A percentile compares a stretch with the other conserved stretches of the same genome.
Conservation (phyloP, 345 rosid species). For the Bruguiera sexangula region DNA sequence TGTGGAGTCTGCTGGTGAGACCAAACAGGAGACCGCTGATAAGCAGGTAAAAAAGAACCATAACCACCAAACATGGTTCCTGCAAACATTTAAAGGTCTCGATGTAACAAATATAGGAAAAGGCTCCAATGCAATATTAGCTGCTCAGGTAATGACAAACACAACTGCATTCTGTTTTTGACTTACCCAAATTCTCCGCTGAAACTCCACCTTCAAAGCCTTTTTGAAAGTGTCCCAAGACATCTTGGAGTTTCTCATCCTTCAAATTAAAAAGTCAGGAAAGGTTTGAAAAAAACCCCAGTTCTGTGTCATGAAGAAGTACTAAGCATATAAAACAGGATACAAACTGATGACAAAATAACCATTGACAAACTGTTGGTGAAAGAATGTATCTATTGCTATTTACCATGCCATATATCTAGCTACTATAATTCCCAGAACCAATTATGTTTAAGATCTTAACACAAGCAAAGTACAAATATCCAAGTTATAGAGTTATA, state of each 20-base stretch:
- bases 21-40: conserved; percentile 73
- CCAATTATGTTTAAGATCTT: not conserved
- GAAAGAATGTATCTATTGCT: not conserved
- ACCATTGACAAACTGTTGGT: not conserved
- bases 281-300: not conserved
- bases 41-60: conserved; percentile 87
- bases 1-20: conserved; percentile 58
- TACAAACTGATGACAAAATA: not conserved
- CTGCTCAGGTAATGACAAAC: conserved; percentile 24
- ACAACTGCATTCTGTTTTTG: conserved; percentile 27
- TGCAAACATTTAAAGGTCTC: conserved; percentile 37
- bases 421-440: conserved; percentile 9
- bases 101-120: conserved; percentile 26
- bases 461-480: not conserved
- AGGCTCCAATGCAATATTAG: conserved; percentile 24
- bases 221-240: conserved; percentile 90
- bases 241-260: conserved; percentile 89
- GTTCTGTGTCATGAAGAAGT: not conserved
- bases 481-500: no score
- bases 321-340: not conserved
- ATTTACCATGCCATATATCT: not conserved
- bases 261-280: conserved; percentile 25
- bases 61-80: conserved; percentile 96
- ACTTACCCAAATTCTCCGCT: conserved; percentile 92
- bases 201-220: conserved; percentile 98